A percentile compares a stretch with the other conserved stretches of the same genome.
phyloP scores from a whole-genome alignment of 768 basidiomycete species.

The Rhizopogon vesiculosus region DNA sequence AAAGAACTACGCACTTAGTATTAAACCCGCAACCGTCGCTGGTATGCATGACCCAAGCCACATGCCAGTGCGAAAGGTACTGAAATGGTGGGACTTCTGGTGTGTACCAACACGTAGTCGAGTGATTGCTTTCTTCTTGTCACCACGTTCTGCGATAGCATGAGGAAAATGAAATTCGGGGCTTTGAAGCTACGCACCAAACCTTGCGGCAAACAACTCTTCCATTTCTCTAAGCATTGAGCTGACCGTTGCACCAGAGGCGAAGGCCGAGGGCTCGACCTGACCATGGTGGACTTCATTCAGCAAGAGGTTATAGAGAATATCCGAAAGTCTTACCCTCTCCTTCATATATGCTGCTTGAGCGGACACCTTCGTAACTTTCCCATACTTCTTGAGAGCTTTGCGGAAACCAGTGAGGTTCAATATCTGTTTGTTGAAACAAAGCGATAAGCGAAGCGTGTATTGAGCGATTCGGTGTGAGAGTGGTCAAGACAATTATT shows the following conservation, averaged over 20 bases:
- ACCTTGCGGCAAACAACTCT: constrained; percentile 66
- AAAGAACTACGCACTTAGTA: constrained; percentile 44
- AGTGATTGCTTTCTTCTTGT: constrained; percentile 71
- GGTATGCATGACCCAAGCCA: constrained; percentile 70
- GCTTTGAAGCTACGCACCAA: constrained; percentile 50
- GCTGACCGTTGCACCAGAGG: constrained; percentile 54
- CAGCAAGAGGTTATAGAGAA: background rate
- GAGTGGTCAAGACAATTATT: background rate
- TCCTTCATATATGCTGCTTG: constrained; percentile 79
- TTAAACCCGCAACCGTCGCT: constrained; percentile 58
- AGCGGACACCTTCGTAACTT: constrained; percentile 65
- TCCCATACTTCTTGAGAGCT: constrained; percentile 83
- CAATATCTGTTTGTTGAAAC: constrained; percentile 46
- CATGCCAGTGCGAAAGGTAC: constrained; percentile 70
- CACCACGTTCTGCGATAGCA: constrained; percentile 47
- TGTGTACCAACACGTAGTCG: constrained; percentile 53
- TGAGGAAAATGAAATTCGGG: background rate
- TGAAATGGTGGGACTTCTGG: constrained; percentile 61
- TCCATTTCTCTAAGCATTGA: constrained; percentile 75
- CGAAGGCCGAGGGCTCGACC: constrained; percentile 68
- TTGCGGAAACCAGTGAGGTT: constrained; percentile 91
- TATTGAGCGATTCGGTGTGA: background rate
- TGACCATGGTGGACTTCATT: constrained; percentile 18
- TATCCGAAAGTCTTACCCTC: constrained; percentile 39
- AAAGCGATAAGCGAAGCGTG: no score